Conservation (phyloP, 2,329 filamentous ascomycete genomes). For the Xenosphaeropsis pyriputrescens region DNA sequence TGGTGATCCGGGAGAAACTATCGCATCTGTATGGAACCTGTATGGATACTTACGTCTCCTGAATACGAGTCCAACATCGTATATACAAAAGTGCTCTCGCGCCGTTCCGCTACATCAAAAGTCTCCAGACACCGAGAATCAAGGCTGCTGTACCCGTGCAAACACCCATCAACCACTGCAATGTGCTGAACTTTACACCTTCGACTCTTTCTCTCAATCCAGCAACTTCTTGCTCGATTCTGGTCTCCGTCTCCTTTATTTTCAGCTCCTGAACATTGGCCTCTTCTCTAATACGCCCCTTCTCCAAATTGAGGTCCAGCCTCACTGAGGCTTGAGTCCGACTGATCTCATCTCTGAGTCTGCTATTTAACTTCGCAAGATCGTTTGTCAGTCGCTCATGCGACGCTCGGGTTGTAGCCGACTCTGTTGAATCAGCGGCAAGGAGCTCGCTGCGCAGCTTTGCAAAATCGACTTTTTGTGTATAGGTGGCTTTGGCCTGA, state of each 20-base stretch:
- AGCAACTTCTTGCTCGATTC: conserved; percentile 95
- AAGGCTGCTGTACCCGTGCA: conserved; percentile 47
- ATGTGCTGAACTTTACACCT: conserved; percentile 91
- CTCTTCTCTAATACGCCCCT: conserved; percentile 91
- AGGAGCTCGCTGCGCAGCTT: conserved; percentile 91
- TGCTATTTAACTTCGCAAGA: conserved; percentile 80
- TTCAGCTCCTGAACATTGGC: conserved; percentile 93
- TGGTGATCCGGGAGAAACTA: too few relatives aligned
- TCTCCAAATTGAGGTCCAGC: conserved; percentile 88
- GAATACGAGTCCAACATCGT: too few relatives aligned
- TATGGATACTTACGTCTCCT: too few relatives aligned
- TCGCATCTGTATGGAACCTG: too few relatives aligned
- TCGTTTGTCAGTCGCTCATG: conserved; percentile 92
- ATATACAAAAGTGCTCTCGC: too few relatives aligned
- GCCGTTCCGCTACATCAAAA: conserved; percentile 39
- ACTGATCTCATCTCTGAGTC: conserved; percentile 84
- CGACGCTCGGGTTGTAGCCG: conserved; percentile 71
- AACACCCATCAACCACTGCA: conserved; percentile 95
- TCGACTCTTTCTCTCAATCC: conserved; percentile 83
- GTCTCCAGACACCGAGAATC: conserved; percentile 53
- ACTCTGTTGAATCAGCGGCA: conserved; percentile 82
- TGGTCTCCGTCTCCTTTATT: conserved; percentile 96
- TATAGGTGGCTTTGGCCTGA: conserved; percentile 65
- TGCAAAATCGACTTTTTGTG: conserved; percentile 93
- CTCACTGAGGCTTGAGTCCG: conserved; percentile 87